phyloP scores from a whole-genome alignment of 2,329 filamentous ascomycete genomes.

The Trichoderma lentiforme region DNA sequence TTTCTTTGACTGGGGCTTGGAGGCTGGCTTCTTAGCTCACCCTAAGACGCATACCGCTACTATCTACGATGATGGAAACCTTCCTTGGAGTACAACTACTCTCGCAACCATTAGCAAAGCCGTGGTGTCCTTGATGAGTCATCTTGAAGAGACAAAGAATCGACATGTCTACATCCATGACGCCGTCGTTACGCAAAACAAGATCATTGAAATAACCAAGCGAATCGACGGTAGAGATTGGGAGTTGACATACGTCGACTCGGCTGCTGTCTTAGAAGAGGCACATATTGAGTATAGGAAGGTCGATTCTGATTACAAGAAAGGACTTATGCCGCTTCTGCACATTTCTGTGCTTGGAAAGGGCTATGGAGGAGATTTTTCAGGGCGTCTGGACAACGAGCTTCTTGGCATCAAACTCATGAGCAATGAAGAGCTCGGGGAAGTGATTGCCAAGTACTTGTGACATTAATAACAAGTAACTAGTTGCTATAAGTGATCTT shows the following conservation, averaged over 20 bases:
- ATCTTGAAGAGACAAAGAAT: not conserved
- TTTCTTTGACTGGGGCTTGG: not conserved
- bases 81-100: not conserved
- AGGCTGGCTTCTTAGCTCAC: not conserved
- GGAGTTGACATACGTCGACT: not conserved
- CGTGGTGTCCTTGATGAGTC: not conserved
- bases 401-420: not conserved
- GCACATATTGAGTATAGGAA: not conserved
- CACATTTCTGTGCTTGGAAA: not conserved
- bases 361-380: constrained; percentile 1
- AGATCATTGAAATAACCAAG: not conserved
- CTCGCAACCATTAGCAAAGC: not conserved
- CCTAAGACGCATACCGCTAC: not conserved
- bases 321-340: not conserved
- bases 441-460: not conserved
- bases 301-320: not conserved
- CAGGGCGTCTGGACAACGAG: not conserved
- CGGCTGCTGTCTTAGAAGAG: not conserved
- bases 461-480: not conserved
- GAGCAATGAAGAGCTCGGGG: not conserved
- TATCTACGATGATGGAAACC: not conserved
- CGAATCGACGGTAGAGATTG: not conserved
- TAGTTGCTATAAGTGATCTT: not conserved
- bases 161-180: constrained; percentile 1
- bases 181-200: not conserved